Percentiles rank a stretch among this genome's conserved stretches.
Conservation (phyloP, 2,329 filamentous ascomycete species). For the Sarocladiaceae sp. region DNA sequence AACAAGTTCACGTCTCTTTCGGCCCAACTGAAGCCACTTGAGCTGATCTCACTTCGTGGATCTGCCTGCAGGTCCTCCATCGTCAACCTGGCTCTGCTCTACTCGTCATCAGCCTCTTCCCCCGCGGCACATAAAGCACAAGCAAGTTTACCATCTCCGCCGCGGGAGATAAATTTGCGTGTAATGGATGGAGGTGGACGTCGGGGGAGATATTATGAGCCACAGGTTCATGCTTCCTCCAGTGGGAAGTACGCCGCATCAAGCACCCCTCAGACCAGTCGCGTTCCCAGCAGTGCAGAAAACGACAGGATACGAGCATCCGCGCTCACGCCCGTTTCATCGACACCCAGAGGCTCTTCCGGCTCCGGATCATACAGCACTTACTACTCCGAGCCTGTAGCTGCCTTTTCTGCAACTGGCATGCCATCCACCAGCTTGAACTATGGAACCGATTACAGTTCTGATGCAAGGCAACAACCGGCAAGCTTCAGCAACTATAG, state of each 20-base stretch:
- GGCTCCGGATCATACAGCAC: slow-evolving; percentile 50
- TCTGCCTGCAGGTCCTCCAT: slow-evolving; percentile 1
- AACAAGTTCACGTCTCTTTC: too few relatives aligned
- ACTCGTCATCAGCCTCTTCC: slow-evolving; percentile 56
- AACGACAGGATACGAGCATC: slow-evolving; percentile 41
- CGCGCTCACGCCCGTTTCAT: slow-evolving; percentile 29
- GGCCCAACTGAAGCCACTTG: too few relatives aligned
- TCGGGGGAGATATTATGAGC: slow-evolving; percentile 69
- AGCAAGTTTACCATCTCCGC: slow-evolving; percentile 38
- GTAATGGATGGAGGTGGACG: slow-evolving; percentile 76
- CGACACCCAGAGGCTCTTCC: slow-evolving; percentile 26
- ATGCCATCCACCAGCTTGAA: slow-evolving; percentile 49
- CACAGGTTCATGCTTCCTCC: slow-evolving; percentile 56
- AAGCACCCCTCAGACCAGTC: slow-evolving; percentile 41
- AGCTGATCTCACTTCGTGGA: too few relatives aligned
- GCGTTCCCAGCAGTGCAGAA: slow-evolving; percentile 22
- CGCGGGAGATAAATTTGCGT: slow-evolving; percentile 46
- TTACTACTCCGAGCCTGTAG: slow-evolving; percentile 51
- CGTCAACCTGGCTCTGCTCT: slow-evolving; percentile 57
- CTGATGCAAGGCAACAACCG: slow-evolving; percentile 52
- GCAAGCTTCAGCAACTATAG: slow-evolving; percentile 53
- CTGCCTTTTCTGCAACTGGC: slow-evolving; percentile 47
- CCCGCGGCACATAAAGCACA: slow-evolving; percentile 54
- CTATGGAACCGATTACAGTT: slow-evolving; percentile 61
- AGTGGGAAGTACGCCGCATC: slow-evolving; percentile 47